Base-by-base conservation (phyloP, 176 grass and related monocot genomes). In the Tillandsia fasciculata region DNA sequence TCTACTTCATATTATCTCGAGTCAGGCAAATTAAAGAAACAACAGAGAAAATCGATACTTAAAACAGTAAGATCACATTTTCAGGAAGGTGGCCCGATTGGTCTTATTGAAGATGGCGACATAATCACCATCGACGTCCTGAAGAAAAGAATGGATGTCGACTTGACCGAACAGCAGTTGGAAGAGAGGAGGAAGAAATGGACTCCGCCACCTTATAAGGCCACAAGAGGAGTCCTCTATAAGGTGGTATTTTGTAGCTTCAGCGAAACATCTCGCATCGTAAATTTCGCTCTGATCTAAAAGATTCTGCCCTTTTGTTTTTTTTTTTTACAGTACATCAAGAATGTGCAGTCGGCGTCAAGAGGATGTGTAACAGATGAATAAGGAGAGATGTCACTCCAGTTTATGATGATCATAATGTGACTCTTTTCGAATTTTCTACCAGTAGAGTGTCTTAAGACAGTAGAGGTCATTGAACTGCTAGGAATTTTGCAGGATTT, bases 31-130 rank as follows among this genome's bases (percentile, higher is more conserved):
- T 42, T 7, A 42, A 0, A 42, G 33, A 6, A 6, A 42, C 74
- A 65, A 66, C 76, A 33, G 50, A 64, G 63, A 63, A 82, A 77
- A 48, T 13, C 50, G 13, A 53, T 80, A 26, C 72, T 83, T n/a
- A 24, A 24, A 24, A 86, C 48, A 67, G 53, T 48, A 24, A 69
- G 68, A n/a, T 50, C 26, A 76, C 27, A 76, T 66, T 86, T 71
- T 26, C 81, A 97, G 93, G 93, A 92, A 79, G 89, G 93, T 64
- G 93, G 93, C 20, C 93, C 89, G 20, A 90, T 92, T 64, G 89
- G 93, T 26, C 84, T 97, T 49, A 85, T 97, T 65, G 78, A 92
- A 79, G 87, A 84, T 12, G 89, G 84, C 15, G 93, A 97, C 64
- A 70, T 48, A 79, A 92, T 97, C 65, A 97, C 86, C n/a, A 90